Conservation (phyloP, 1,284 basidiomycete species). For the Vanrija sp. region DNA sequence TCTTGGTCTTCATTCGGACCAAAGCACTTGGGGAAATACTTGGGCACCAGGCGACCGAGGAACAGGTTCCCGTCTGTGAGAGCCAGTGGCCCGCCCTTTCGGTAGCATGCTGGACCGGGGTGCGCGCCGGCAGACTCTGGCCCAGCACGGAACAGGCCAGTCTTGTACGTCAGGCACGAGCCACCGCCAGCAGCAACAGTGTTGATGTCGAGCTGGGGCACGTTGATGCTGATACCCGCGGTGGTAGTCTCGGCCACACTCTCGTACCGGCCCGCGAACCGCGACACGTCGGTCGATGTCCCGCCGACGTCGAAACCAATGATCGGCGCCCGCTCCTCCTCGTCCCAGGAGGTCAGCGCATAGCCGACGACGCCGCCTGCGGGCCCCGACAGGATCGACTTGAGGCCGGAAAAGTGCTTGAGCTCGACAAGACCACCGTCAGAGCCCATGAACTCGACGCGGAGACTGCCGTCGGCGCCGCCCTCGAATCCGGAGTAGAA, state of each 20-base stretch:
- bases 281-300: constrained; percentile 84
- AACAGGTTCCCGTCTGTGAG: constrained; percentile 83
- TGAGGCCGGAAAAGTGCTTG: constrained; percentile 75
- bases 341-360: constrained; percentile 32
- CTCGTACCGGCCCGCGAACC: constrained; percentile 80
- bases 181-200: constrained; percentile 81
- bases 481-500: constrained; percentile 85
- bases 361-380: constrained; percentile 44
- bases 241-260: constrained; percentile 87
- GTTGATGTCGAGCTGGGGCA: constrained; percentile 82
- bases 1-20: constrained; percentile 78
- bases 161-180: constrained; percentile 72
- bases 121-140: constrained; percentile 74
- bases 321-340: constrained; percentile 26
- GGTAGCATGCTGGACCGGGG: constrained; percentile 77
- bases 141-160: constrained; percentile 76
- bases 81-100: constrained; percentile 77
- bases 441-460: constrained; percentile 70
- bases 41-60: constrained; percentile 74
- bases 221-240: constrained; percentile 82
- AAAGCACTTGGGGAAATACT: constrained; percentile 83
- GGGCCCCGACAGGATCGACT: constrained; percentile 63
- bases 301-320: constrained; percentile 71
- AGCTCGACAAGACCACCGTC: constrained; percentile 84
- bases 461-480: constrained; percentile 31